Percentiles rank a stretch among this genome's conserved stretches.
These are phyloP conservation scores for Cyphellophora attinorum DNA, from an alignment of 2,329 filamentous ascomycete species.

Conservation along the genomic window DNA sequence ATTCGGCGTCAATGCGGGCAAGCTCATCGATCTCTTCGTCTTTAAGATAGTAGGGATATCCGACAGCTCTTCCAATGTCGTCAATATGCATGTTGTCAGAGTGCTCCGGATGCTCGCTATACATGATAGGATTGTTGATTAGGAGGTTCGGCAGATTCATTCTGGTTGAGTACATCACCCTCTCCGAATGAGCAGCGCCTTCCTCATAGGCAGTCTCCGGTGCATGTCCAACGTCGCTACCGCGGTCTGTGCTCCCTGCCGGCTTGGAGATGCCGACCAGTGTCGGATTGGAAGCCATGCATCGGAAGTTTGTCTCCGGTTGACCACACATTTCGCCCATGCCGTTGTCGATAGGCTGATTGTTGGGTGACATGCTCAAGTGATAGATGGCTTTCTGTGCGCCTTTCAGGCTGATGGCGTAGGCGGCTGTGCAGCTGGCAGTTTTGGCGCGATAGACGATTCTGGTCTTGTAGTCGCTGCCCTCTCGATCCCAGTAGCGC, in stretches of 20 bases:
- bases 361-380: constrained; percentile 14
- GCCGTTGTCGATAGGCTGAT: constrained; percentile 12
- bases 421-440: constrained; percentile 13
- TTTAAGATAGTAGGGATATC: background rate
- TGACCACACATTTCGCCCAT: constrained; percentile 11
- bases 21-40: too few species aligned
- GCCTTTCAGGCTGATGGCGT: constrained; percentile 15
- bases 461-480: constrained; percentile 8
- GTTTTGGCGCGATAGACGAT: constrained; percentile 10
- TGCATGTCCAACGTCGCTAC: constrained; percentile 15
- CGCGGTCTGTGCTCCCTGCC: constrained; percentile 9
- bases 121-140: constrained; percentile 8
- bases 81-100: background rate
- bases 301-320: constrained; percentile 8
- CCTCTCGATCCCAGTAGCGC: constrained; percentile 10
- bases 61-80: background rate
- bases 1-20: too few species aligned
- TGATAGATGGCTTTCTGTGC: constrained; percentile 14
- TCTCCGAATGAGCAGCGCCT: constrained; percentile 8
- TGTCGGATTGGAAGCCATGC: constrained; percentile 11
- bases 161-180: constrained; percentile 11
- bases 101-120: constrained; percentile 12
- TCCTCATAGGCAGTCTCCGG: constrained; percentile 4
- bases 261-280: constrained; percentile 13
- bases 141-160: constrained; percentile 12